Evolutionary conservation across 768 basidiomycete genomes (phyloP).

Genomic region (Suillus occidentalis): DNA sequence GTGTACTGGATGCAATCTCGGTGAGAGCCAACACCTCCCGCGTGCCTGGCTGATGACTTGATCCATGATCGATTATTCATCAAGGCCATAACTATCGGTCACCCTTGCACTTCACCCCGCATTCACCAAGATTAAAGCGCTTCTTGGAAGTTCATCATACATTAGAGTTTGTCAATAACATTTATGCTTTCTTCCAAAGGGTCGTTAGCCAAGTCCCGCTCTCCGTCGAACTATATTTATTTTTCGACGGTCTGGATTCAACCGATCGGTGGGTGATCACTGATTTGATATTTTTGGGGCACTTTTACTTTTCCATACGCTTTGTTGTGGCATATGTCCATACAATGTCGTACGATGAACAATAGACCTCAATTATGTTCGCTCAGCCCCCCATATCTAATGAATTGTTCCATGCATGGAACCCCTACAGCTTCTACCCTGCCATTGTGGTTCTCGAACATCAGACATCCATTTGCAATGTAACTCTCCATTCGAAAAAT

Average conservation of each 20-base stretch:
- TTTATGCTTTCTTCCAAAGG: background rate
- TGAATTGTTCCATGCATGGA: background rate
- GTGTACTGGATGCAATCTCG: background rate
- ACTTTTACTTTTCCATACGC: background rate
- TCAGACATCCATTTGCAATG: background rate
- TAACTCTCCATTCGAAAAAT: background rate
- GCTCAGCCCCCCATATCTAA: background rate
- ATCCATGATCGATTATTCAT: background rate
- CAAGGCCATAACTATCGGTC: background rate
- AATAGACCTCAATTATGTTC: background rate
- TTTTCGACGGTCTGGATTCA: background rate
- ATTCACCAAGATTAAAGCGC: background rate
- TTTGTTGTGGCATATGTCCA: background rate
- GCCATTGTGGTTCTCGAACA: background rate
- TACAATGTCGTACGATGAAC: background rate
- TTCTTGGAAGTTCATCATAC: slow-evolving; percentile 1
- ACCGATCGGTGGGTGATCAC: background rate
- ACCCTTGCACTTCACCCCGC: background rate
- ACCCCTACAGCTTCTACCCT: background rate
- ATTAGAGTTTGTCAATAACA: background rate
- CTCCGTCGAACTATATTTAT: background rate
- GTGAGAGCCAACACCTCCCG: background rate
- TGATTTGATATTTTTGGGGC: background rate
- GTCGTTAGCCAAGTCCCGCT: background rate
- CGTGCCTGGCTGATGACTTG: background rate